These are phyloP conservation scores for Sarocladium kiliense DNA, from an alignment of 2,329 filamentous ascomycete genomes.

Conservation along the genomic window DNA sequence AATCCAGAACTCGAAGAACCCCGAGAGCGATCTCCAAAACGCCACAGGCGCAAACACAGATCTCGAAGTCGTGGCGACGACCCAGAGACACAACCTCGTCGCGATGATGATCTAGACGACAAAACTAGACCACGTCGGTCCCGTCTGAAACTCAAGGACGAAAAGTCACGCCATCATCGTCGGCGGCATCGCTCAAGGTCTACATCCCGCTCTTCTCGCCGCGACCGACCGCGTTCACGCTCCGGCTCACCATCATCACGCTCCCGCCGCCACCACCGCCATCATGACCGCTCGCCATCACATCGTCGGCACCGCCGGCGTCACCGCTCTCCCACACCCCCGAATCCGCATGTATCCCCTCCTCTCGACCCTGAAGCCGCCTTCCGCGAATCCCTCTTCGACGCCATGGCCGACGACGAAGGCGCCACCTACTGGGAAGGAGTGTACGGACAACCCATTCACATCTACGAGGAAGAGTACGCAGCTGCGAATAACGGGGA, in stretches of 20 bases:
- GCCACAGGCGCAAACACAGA: conserved; percentile 6
- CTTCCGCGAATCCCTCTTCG: conserved; percentile 91
- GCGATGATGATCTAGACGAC: conserved; percentile 8
- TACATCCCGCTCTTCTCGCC: conserved; percentile 13
- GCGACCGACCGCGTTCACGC: conserved; percentile 17
- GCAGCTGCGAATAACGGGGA: conserved; percentile 23
- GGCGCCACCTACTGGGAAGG: conserved; percentile 92
- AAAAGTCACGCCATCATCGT: conserved; percentile 20
- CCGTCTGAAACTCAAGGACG: conserved; percentile 28
- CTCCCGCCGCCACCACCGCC: conserved; percentile 23
- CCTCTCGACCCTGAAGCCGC: conserved; percentile 64
- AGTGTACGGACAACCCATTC: conserved; percentile 94
- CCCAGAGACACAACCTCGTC: neutral
- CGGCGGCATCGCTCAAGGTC: conserved; percentile 16
- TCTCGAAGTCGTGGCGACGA: neutral
- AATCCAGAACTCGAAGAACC: conserved; percentile 27
- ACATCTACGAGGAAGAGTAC: conserved; percentile 56
- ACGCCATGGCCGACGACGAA: conserved; percentile 95
- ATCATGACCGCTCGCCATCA: conserved; percentile 7
- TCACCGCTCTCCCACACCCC: conserved; percentile 39
- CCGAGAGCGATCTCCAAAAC: neutral
- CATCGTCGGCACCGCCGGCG: conserved; percentile 13
- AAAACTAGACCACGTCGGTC: conserved; percentile 21
- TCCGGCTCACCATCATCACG: conserved; percentile 17
- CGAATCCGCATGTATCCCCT: conserved; percentile 40